Evolutionary conservation across 2,329 filamentous ascomycete species (phyloP).

Genomic region (Clarireedia monteithiana): DNA sequence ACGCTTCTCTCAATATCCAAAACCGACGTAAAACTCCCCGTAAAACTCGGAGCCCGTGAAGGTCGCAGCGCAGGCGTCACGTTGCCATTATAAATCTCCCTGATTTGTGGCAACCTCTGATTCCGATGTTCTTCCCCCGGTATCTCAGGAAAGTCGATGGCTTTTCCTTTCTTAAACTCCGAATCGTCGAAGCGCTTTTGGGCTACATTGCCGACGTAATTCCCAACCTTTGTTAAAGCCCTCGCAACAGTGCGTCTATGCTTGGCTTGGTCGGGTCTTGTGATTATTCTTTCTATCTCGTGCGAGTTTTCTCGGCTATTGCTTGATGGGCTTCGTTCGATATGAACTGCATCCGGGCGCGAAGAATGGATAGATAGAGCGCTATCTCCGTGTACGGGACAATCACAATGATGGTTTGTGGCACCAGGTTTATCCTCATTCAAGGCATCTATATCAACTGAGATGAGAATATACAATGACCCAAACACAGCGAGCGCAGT

Average conservation of each 20-base stretch:
- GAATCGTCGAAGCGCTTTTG: conserved; percentile 41
- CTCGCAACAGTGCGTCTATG: conserved; percentile 36
- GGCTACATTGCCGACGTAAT: conserved; percentile 40
- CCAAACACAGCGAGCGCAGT: conserved; percentile 50
- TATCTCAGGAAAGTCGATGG: conserved; percentile 45
- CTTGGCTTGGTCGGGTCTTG: conserved; percentile 22
- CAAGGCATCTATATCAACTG: conserved; percentile 10
- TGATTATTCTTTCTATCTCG: conserved; percentile 3
- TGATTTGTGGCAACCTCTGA: conserved; percentile 31
- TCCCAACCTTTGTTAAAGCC: conserved; percentile 35
- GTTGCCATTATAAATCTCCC: conserved; percentile 35
- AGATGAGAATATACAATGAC: conserved; percentile 47
- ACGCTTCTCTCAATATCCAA: neutral
- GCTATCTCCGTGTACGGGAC: neutral
- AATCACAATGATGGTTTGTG: conserved; percentile 7
- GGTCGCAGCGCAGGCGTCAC: conserved; percentile 23
- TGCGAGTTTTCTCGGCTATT: conserved; percentile 1
- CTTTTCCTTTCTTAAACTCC: conserved; percentile 39
- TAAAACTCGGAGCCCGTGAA: conserved; percentile 35
- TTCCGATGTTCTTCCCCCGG: conserved; percentile 46
- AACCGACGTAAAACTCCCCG: neutral
- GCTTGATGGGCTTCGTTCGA: conserved; percentile 8
- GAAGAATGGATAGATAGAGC: neutral
- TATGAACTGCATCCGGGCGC: conserved; percentile 1
- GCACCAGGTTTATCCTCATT: conserved; percentile 3